Base-by-base conservation (phyloP, 2,329 filamentous ascomycete species). In the Phyllosticta citriasiana region DNA sequence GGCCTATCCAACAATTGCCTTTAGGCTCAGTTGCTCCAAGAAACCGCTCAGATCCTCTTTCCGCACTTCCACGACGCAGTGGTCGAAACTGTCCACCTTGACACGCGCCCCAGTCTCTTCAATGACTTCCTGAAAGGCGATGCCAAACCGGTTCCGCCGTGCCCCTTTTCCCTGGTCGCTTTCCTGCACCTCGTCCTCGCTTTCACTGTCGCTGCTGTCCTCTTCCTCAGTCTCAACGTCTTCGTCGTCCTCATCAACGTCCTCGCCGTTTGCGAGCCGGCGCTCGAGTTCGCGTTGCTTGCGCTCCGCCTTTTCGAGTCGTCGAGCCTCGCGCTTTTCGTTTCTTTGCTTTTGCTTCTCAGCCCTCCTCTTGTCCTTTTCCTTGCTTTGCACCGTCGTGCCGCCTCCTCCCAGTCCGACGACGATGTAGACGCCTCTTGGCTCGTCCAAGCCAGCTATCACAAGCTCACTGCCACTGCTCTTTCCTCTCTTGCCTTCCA, bases 31-130 rank as follows among this genome's bases (percentile, higher is more conserved):
- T 61, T 88, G 87, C 77, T 99, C 94, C 66, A 99, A 78, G 73
- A 99, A 99, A 0, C 88, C 90, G 16, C 86, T 85, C 27, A 99
- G 77, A 74, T 97, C 94, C 71, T 97, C 94, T 78, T 96, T 97
- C 76, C 87, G 87, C n/a, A 99, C 93, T 73, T 99, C 94, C 55
- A 97, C 92, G 7, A 97, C 94, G 69, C 91, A 96, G 73, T 96
- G 90, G 75, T 99, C 94, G 70, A 99, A 99, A 73, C 89, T 95
- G 75, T 99, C 94, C 71, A 97, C 95, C 63, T 91, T 81, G 22
- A 97, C 91, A 16, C 92, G 79, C 0, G 93, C 90, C 63, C 87
- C 94, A 16, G 93, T 97, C 78, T 97, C 91, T 57, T 88, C 84
- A 2, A 96, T 89, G 0, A 97, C 94, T 70, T 96, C 91, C 72